These are phyloP conservation scores for Lipomyces orientalis DNA, from an alignment of 805 yeast genomes.

Conservation along the genomic window DNA sequence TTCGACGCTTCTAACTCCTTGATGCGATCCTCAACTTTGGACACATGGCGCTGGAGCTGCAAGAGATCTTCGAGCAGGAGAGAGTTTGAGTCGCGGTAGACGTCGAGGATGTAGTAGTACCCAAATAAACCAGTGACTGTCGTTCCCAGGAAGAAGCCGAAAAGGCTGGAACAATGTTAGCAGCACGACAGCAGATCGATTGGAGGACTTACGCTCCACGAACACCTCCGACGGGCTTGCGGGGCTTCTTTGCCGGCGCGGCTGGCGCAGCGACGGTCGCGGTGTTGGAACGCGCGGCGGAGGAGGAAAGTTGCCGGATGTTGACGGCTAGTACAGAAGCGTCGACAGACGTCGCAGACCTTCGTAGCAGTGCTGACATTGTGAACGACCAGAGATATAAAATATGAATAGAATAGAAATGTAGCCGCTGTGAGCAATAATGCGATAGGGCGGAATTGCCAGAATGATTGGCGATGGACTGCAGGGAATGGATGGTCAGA, in stretches of 20 bases:
- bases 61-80: slow-evolving; percentile 78
- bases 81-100: slow-evolving; percentile 73
- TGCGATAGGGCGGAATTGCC: neutral
- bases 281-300: slow-evolving; percentile 14
- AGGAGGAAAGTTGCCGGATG: slow-evolving; percentile 1
- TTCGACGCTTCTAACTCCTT: slow-evolving; percentile 55
- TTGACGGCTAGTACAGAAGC: neutral
- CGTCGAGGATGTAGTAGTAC: slow-evolving; percentile 78
- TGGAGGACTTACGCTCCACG: slow-evolving; percentile 50
- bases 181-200: neutral
- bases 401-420: neutral
- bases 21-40: slow-evolving; percentile 71
- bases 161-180: slow-evolving; percentile 47
- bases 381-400: neutral
- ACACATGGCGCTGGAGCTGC: slow-evolving; percentile 69
- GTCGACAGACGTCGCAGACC: neutral
- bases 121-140: slow-evolving; percentile 75
- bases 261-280: slow-evolving; percentile 18
- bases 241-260: slow-evolving; percentile 17
- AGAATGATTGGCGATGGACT: neutral
- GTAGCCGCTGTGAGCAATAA: neutral
- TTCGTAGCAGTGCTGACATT: neutral
- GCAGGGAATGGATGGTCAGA: neutral
- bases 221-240: slow-evolving; percentile 49
- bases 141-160: slow-evolving; percentile 82